Percentiles rank a stretch among this genome's conserved stretches.
Evolutionary conservation across 306 rosid species (phyloP).

Genomic region (Corylus americana): DNA sequence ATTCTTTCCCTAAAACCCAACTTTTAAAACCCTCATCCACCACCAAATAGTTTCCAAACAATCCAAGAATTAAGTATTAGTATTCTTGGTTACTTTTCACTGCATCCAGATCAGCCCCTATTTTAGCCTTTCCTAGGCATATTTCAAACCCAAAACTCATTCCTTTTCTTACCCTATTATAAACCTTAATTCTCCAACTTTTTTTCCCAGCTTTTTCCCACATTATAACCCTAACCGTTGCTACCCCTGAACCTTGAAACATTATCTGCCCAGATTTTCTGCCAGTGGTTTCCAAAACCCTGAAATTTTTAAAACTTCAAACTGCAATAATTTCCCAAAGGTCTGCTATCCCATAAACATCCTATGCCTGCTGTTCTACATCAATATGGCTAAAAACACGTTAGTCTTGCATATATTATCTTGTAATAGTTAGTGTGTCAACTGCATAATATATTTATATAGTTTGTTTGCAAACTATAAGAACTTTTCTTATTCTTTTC

Average conservation of each 20-base stretch:
- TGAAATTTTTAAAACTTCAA: background rate
- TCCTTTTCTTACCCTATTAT: background rate
- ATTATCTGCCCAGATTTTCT: background rate
- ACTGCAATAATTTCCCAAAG: background rate
- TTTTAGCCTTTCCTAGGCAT: background rate
- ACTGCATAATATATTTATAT: background rate
- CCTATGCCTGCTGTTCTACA: background rate
- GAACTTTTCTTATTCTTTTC: background rate
- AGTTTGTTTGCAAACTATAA: background rate
- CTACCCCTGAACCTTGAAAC: background rate
- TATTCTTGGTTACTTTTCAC: background rate
- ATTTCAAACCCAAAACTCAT: background rate
- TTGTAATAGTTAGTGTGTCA: background rate
- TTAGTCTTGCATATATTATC: background rate
- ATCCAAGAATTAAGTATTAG: background rate
- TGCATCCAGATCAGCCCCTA: background rate
- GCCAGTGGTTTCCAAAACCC: background rate
- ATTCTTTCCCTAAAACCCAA: background rate
- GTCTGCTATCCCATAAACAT: background rate
- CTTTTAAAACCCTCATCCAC: background rate
- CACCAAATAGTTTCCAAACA: background rate
- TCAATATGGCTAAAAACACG: background rate
- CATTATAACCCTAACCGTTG: background rate
- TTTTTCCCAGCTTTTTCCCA: background rate
- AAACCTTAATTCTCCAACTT: background rate